Percentiles rank a stretch among this genome's conserved stretches.
These are phyloP conservation scores for Pseudogymnoascus sp. DNA, from an alignment of 2,329 filamentous ascomycete genomes.

Conservation along the genomic window DNA sequence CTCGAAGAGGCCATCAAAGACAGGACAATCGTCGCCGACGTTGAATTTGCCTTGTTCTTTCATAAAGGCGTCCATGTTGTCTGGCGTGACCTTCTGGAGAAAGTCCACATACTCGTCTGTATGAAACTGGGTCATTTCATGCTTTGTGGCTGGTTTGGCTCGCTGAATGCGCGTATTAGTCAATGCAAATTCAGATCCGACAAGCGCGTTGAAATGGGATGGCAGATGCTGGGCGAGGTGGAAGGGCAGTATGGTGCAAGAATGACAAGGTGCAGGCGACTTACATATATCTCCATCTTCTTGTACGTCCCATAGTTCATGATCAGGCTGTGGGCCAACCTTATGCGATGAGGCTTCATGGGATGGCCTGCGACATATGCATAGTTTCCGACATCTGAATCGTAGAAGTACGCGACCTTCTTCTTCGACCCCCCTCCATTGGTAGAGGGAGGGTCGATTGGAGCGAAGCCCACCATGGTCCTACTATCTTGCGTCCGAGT, in stretches of 20 bases:
- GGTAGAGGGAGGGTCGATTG: slow-evolving; percentile 42
- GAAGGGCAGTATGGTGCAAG: neutral
- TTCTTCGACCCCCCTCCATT: slow-evolving; percentile 53
- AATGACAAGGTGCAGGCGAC: slow-evolving; percentile 31
- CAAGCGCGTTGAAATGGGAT: neutral
- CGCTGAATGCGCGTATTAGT: slow-evolving; percentile 40
- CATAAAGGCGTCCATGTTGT: slow-evolving; percentile 92
- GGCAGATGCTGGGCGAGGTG: slow-evolving; percentile 13
- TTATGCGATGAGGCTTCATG: slow-evolving; percentile 97
- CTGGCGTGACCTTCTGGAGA: slow-evolving; percentile 86
- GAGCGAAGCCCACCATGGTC: slow-evolving; percentile 36
- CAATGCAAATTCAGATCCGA: neutral
- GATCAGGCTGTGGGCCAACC: slow-evolving; percentile 88
- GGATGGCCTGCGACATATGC: slow-evolving; percentile 94
- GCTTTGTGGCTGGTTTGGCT: slow-evolving; percentile 75
- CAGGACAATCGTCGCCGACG: slow-evolving; percentile 91
- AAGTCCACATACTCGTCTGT: slow-evolving; percentile 95
- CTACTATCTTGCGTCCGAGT: neutral
- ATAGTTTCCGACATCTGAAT: slow-evolving; percentile 96
- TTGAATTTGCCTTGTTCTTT: slow-evolving; percentile 92
- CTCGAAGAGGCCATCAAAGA: slow-evolving; percentile 95
- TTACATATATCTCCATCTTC: slow-evolving; percentile 90
- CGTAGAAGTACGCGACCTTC: slow-evolving; percentile 96
- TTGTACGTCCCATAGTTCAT: slow-evolving; percentile 94
- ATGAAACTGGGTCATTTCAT: slow-evolving; percentile 91